Base-by-base conservation (phyloP, 805 yeast genomes). In the Metschnikowia cerradonensis region DNA sequence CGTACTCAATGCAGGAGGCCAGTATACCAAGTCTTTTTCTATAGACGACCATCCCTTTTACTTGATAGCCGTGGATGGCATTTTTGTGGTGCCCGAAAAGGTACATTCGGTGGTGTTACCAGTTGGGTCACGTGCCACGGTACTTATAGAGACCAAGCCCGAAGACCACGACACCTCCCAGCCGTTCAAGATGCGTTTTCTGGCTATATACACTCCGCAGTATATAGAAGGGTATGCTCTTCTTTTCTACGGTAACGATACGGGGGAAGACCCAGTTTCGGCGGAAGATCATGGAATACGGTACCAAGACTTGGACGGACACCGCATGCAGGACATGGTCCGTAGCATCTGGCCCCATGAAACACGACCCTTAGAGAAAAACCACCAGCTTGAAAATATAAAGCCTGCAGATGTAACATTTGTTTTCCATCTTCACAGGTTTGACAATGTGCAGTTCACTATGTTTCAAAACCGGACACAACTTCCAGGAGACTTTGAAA, bases 1-100 rank as follows among this genome's bases (percentile, higher is more conserved):
- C 47, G 45, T 69, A 20, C 52, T 68, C 30, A 69, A 69, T 46
- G 55, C 65, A n/a, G 72, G 73, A 3, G 71, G 71, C 11, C 67
- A 65, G 50, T 66, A 62, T 51, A 63, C 66, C 36, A 69, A 68
- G 54, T 60, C 63, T 14, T 62, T 69, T 45, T 62, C 66, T 11
- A 63, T 69, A 22, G 73, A 68, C 48, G 69, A 63, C 47, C 73
- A 68, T 46, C 56, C 58, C 23, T 46, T 69, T 33, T 55, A 58
- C 33, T 57, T 67, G 7, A 55, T 69, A 22, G 70, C 72, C 14
- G 59, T 69, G 15, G 73, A 69, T 46, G 72, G 72, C 14, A 50
- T 58, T 1, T 69, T 64, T 40, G 60, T 66, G 13, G 26, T 58
- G 10, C 71, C 73, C 7, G 50, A 43, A 19, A 45, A 43, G 14